A percentile compares a stretch with the other conserved stretches of the same genome.
These are phyloP conservation scores for Spathaspora passalidarum DNA, from an alignment of 805 yeast species.

Conservation along the genomic window DNA sequence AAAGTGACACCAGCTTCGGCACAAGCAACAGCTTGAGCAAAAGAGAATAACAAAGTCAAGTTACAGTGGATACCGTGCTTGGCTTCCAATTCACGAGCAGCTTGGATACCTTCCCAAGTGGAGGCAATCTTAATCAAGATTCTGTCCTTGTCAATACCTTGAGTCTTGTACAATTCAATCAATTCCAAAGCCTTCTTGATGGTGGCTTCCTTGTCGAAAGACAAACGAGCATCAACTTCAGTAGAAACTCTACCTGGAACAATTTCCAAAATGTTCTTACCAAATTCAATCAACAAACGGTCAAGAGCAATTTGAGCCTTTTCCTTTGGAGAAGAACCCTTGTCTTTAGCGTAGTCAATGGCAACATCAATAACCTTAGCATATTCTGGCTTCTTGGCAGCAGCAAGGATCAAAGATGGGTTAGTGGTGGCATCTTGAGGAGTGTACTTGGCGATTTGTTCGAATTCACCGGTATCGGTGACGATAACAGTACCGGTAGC, in stretches of 20 bases:
- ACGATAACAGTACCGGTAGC: conserved; percentile 95
- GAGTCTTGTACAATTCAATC: conserved; percentile 79
- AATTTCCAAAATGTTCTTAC: conserved; percentile 85
- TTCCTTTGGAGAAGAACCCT: conserved; percentile 53
- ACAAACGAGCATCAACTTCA: conserved; percentile 97
- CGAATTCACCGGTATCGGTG: conserved; percentile 99
- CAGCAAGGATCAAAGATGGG: conserved; percentile 96
- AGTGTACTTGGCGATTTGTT: conserved; percentile 93
- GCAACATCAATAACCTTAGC: conserved; percentile 89
- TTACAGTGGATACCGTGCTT: conserved; percentile 91
- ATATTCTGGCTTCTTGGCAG: conserved; percentile 86
- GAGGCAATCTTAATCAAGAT: conserved; percentile 95
- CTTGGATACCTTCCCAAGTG: conserved; percentile 99
- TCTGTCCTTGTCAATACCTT: conserved; percentile 86
- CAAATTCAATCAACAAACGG: conserved; percentile 91
- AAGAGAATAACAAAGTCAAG: conserved; percentile 92
- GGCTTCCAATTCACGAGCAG: conserved; percentile 91
- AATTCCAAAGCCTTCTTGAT: conserved; percentile 89
- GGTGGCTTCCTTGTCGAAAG: conserved; percentile 93
- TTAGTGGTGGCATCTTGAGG: conserved; percentile 99
- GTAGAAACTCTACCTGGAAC: conserved; percentile 99
- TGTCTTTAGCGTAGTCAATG: conserved; percentile 71
- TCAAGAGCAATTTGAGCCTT: conserved; percentile 84
- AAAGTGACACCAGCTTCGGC: conserved; percentile 97
- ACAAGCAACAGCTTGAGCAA: conserved; percentile 97